Evolutionary conservation across 129 eudicot species (phyloP).

Genomic region (Chrysanthemum lavandulifolium): DNA sequence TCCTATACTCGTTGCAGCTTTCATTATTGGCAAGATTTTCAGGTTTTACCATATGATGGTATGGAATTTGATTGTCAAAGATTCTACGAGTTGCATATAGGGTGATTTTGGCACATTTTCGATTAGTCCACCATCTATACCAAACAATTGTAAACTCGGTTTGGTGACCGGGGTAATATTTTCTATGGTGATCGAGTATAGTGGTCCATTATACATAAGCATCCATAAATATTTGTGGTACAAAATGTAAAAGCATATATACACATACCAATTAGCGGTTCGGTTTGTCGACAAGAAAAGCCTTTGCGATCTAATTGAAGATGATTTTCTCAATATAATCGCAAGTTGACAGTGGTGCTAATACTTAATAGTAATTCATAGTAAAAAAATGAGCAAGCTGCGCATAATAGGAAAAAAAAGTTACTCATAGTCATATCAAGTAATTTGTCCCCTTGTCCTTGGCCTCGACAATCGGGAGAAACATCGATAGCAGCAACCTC

Average conservation of each 20-base stretch:
- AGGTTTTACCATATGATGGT: too few relatives aligned
- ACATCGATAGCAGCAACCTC: too few relatives aligned
- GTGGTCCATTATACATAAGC: background rate
- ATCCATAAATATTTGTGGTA: background rate
- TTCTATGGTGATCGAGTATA: too few relatives aligned
- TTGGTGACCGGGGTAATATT: background rate
- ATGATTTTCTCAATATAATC: slow-evolving; percentile 93
- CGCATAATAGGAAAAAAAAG: background rate
- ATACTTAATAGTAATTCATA: too few relatives aligned
- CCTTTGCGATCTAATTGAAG: slow-evolving; percentile 65
- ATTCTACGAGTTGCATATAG: background rate
- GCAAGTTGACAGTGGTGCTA: slow-evolving; percentile 23
- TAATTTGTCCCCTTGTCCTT: slow-evolving; percentile 20
- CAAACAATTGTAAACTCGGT: background rate
- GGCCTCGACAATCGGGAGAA: slow-evolving; percentile 72
- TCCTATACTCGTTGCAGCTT: too few relatives aligned
- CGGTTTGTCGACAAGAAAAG: slow-evolving; percentile 92
- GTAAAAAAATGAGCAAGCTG: background rate
- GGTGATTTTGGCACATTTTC: background rate
- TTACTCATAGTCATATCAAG: slow-evolving; percentile 47
- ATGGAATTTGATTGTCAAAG: too few relatives aligned
- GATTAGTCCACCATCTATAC: background rate
- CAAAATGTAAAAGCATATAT: background rate
- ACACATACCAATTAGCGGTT: slow-evolving; percentile 81
- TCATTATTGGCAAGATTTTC: too few relatives aligned